Base-by-base conservation (phyloP, 306 rosid species). In the Rubus parviflorus region DNA sequence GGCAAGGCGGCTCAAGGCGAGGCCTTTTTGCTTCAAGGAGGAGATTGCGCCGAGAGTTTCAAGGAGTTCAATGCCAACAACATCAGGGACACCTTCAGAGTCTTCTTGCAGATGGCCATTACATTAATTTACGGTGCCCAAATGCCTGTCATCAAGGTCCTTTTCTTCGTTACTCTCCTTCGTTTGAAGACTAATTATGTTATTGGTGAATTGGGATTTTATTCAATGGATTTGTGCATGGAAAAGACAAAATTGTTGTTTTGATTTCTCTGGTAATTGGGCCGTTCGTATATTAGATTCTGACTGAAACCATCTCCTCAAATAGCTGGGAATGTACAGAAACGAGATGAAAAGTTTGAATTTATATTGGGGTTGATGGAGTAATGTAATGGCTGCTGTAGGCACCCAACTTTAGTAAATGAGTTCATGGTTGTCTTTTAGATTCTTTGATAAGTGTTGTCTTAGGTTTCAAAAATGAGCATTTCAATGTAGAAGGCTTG, bases 11-110 rank as follows among this genome's bases (percentile, higher is more conserved):
- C 85, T 8, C 35, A 60, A 49, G 87, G 87, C 1, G 80, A 84
- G 73, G 87, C 87, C 0, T 84, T 84, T 74, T 41, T 84, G 54
- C 87, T 84, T 47, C 87, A 84, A 23, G 87, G 87, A 0, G 87
- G 85, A 43, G 87, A 81, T 47, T 92, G 93, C 25, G 97, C 97
- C 5, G 97, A 92, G 87, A 92, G 95, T 80, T 91, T 91, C 86
- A 89, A 91, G 89, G 97, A 92, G 76, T 92, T 89, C 68, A 86
- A 77, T 81, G 97, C 85, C 41, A 75, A 64, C 38, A 81, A 85
- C 42, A 81, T 78, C 23, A 78, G 83, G 77, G 85, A 78, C 43
- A 81, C 83, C 0, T 81, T 85, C 57, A 79, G 88, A 52, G 85
- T 81, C 47, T 78, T 85, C 75, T 63, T 85, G 63, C 85, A 84